phyloP scores from a whole-genome alignment of 768 basidiomycete genomes.

The Russula emetica region DNA sequence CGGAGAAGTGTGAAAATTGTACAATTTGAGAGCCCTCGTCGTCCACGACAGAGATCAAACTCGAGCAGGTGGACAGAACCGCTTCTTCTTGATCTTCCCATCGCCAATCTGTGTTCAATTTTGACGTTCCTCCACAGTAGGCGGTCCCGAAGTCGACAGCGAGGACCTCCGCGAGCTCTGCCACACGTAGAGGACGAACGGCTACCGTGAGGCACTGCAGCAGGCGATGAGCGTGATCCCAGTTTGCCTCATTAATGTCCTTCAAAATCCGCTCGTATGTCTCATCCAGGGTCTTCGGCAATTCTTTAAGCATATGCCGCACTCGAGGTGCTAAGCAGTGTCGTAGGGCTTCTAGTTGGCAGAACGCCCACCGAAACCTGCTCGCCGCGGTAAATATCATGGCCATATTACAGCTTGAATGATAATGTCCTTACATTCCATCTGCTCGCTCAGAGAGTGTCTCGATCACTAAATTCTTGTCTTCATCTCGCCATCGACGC shows the following conservation, averaged over 20 bases:
- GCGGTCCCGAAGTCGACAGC: neutral
- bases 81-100: slow-evolving; percentile 1
- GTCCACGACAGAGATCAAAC: neutral
- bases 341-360: neutral
- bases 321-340: neutral
- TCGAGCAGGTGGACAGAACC: neutral
- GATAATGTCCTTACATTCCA: neutral
- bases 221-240: too few relatives aligned
- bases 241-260: slow-evolving; percentile 3
- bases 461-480: too few relatives aligned
- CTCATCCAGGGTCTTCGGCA: neutral
- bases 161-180: neutral
- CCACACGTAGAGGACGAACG: too few relatives aligned
- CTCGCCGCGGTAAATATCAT: too few relatives aligned
- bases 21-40: neutral
- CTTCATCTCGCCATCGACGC: neutral
- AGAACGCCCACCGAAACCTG: too few relatives aligned
- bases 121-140: neutral
- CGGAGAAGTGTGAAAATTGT: slow-evolving; percentile 5
- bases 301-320: neutral
- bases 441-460: too few relatives aligned
- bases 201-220: too few relatives aligned
- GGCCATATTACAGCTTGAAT: too few relatives aligned
- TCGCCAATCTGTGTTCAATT: neutral
- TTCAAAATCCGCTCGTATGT: neutral